Evolutionary conservation across 2,329 filamentous ascomycete species (phyloP), one percentile per base, ranked within the genome.

Genomic region (Trichoderma lentiforme): DNA sequence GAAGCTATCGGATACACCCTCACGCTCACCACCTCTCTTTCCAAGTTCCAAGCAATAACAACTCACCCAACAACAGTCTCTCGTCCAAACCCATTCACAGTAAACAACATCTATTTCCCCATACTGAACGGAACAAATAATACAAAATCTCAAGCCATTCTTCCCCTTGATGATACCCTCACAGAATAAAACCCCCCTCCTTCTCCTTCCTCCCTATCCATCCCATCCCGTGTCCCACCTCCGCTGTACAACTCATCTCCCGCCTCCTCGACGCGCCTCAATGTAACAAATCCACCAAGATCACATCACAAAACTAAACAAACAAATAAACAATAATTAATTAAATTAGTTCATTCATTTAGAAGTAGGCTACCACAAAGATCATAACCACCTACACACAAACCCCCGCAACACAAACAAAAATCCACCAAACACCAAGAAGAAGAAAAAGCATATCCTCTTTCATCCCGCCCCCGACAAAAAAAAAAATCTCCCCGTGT

Each of bases 151-250:
- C 28, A 30, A 24, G 4, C 11, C 28, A 58, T n/a, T n/a, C 11
- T 3, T 2, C 26, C 8, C 39, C 26, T 43, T 30, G 9, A 28
- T 26, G 18, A 36, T n/a, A 30, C 14, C 21, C 26, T 34, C 21
- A 39, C 64, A 56, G 18, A 21, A n/a, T 28, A n/a, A 53, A 53
- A 3, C n/a, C 9, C n/a, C 57, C 32, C 30, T 9, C 47, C 24
- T 30, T 67, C 32, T 43, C n/a, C n/a, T n/a, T n/a, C n/a, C n/a
- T n/a, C 39, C 14, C 39, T n/a, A 18, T 18, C 36, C 36, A 43
- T 43, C 28, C 18, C 30, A 47, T 68, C 51, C 62, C 62, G 32
- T 61, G 70, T 71, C 51, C 53, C 36, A 71, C 70, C 51, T 71
- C 63, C 70, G 61, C 56, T 39, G 70, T 71, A 63, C 56, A 61